Base-by-base conservation (phyloP, 345 rosid genomes). In the Brassica incana region DNA sequence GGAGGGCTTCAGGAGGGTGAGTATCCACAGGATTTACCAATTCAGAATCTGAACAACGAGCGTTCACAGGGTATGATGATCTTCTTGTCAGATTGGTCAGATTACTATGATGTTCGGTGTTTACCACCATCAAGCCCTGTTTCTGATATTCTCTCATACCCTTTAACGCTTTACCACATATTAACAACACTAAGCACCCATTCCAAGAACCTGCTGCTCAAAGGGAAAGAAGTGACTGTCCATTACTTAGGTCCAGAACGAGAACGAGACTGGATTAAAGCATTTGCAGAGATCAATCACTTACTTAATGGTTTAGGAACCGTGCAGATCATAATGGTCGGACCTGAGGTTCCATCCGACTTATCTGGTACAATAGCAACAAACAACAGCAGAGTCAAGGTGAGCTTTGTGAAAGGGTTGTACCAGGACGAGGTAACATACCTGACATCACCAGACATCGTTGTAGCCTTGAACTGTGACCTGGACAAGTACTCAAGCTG, bases 361-460 rank as follows among this genome's bases (percentile, higher is more conserved):
- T 76, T 76, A 63, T 63, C 76, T 36, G 65, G 48, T 56, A 56
- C 67, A 48, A 43, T 60, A 5, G 32, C 35, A 3, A 27, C 61
- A 76, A 76, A 76, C 61, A 67, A 59, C 61, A 72, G 50, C 67
- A 78, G 77, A 56, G 68, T 78, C 15, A 78, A 78, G 67, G 72
- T 72, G 76, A 71, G 66, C 59, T 78, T 58, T 40, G 77, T 72
- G 77, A 87, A 50, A 85, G 90, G 89, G 16, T 69, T 85, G 80
- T 86, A 89, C 82, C 89, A 86, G 72, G 89, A 86, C 9, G 89
- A 87, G 82, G 85, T 81, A 64, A 73, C 82, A 35, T 84, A 84
- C 78, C 79, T 87, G 71, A 80, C 85, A 75, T 82, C 87, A 59
- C 89, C 90, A 0, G 88, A 84, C 72, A 77, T 84, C 52, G 54